Base-by-base conservation (phyloP, 2,329 filamentous ascomycete species). In the Curvularia verruculosa region DNA sequence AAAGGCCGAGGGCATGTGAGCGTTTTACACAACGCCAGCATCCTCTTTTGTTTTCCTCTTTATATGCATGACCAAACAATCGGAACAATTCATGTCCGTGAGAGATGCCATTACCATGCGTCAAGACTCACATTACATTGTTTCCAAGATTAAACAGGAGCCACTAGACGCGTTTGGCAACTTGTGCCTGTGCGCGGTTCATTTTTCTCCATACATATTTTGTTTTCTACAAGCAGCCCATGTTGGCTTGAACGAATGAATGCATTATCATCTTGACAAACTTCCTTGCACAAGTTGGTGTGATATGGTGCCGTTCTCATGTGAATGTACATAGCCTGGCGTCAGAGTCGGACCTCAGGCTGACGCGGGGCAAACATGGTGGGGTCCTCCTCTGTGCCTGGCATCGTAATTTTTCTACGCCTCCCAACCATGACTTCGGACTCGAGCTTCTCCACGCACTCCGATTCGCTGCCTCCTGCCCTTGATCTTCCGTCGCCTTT, bases 71-170 rank as follows among this genome's bases (percentile, higher is more conserved):
- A 24, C 13, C 39, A 18, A n/a, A 49, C 10, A 36, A 48, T 53
- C 56, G 72, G 72, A 74, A 72, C 72, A 67, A 63, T 65, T 60
- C 67, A 76, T 75, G 72, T 73, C 71, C 71, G 72, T 75, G 73
- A 70, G 67, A 69, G 69, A 72, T 73, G 69, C 72, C 40, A 61
- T 55, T 60, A 56, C 60, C 58, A 73, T 76, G 72, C 70, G 70
- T 73, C 69, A 60, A 62, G 53, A 54, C 65, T 72, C 71, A 74
- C 73, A 75, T 75, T 75, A 69, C 65, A 72, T 72, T 65, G 57
- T 68, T 73, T 74, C 74, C 73, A 52, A 75, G 64, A 76, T 61
- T 51, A 69, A 65, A 28, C 37, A 31, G 57, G 66, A 66, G 68
- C 66, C 61, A 71, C 74, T 70, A 73, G 70, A 73, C 71, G 69